Conservation (phyloP, 164 flowering plant species). For the Brasenia schreberi region DNA sequence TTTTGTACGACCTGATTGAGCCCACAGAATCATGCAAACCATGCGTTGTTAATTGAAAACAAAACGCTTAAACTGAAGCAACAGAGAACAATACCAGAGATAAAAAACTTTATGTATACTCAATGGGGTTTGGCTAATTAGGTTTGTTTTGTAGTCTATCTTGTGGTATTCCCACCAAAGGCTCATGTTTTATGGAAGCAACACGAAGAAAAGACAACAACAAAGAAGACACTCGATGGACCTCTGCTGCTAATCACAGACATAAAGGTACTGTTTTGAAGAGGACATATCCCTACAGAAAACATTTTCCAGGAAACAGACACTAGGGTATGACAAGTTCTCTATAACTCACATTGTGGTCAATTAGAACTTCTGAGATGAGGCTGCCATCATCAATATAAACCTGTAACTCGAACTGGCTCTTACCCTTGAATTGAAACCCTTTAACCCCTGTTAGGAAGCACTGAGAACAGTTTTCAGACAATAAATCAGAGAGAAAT, state of each 20-base stretch:
- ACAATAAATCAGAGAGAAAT: background rate
- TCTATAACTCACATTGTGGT: constrained; percentile 56
- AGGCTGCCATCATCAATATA: constrained; percentile 96
- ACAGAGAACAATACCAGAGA: background rate
- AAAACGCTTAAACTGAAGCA: no score
- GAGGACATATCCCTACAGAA: background rate
- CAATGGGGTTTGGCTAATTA: no score
- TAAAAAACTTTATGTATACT: no score
- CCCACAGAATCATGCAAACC: background rate
- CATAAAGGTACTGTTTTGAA: background rate
- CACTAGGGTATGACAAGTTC: background rate
- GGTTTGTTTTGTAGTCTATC: no score
- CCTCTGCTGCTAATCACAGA: no score
- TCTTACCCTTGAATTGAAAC: constrained; percentile 49
- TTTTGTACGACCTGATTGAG: constrained; percentile 54
- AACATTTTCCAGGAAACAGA: no score
- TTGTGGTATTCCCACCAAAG: no score
- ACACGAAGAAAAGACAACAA: background rate
- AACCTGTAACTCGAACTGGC: constrained; percentile 50
- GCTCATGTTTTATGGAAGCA: background rate
- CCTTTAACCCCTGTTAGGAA: constrained; percentile 77
- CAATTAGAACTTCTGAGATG: constrained; percentile 66
- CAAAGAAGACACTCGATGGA: no score
- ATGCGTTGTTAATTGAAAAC: background rate
- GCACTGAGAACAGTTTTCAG: constrained; percentile 39